Conservation (phyloP, 257 asterid species). For the Solanum sejunctum region DNA sequence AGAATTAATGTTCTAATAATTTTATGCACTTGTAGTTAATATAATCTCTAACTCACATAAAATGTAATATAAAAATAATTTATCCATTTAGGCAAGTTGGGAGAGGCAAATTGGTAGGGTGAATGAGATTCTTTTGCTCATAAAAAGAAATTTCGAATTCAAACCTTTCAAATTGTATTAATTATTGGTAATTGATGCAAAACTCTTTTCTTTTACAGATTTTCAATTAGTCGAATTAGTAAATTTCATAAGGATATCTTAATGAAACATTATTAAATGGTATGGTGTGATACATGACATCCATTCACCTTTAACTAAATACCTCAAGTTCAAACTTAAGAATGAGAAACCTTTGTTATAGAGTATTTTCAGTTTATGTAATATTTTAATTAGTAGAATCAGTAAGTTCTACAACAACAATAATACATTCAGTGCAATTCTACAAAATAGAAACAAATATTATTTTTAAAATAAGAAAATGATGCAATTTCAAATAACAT, state of each 20-base stretch:
- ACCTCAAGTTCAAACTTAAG: accelerated
- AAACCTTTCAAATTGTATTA: background rate
- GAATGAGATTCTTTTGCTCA: background rate
- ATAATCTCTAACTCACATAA: background rate
- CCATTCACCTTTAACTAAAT: background rate
- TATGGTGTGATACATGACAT: background rate
- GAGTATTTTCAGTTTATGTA: background rate
- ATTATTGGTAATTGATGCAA: background rate
- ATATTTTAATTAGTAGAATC: background rate
- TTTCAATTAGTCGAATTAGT: background rate
- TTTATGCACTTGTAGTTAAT: background rate
- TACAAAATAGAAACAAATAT: background rate
- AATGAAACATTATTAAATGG: background rate
- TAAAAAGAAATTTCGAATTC: background rate
- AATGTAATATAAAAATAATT: background rate
- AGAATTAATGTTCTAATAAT: background rate
- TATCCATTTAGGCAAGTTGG: background rate
- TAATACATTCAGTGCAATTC: accelerated
- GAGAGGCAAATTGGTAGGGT: background rate
- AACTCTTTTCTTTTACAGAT: accelerated
- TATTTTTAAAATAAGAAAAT: too few species aligned
- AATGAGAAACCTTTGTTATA: background rate
- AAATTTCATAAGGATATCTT: background rate
- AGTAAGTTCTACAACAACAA: background rate
- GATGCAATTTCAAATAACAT: background rate